Evolutionary conservation across 257 asterid genomes (phyloP).

Genomic region (Solanum bulbocastanum): DNA sequence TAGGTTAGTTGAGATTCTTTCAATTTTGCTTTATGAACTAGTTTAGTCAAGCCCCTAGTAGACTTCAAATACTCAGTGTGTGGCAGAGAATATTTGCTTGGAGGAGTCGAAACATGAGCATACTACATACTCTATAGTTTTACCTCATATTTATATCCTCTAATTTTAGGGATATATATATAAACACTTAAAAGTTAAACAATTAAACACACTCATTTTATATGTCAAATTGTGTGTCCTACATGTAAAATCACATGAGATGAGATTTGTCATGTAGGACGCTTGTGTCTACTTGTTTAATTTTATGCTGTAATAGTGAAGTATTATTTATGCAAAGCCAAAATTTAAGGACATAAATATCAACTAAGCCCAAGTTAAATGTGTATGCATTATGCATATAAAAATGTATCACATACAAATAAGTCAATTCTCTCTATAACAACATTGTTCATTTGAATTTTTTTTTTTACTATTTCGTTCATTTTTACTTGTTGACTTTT

Average conservation of each 20-base stretch:
- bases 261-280: neutral
- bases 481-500: too few relatives aligned
- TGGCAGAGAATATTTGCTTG: neutral
- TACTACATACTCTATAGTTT: neutral
- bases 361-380: fast-evolving
- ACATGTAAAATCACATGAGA: too few relatives aligned
- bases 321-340: neutral
- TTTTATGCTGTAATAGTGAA: too few relatives aligned
- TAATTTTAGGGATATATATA: neutral
- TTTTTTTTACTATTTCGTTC: neutral
- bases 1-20: neutral
- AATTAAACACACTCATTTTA: neutral
- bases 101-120: neutral
- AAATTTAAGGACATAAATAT: neutral
- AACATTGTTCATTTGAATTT: too few relatives aligned
- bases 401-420: neutral
- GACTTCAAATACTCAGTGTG: neutral
- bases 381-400: neutral
- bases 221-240: neutral
- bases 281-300: neutral
- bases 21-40: neutral
- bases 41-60: neutral
- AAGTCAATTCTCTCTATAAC: neutral
- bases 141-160: too few relatives aligned
- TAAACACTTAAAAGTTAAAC: too few relatives aligned